Conservation (phyloP, 129 eudicot species). For the Flaveria robusta region DNA sequence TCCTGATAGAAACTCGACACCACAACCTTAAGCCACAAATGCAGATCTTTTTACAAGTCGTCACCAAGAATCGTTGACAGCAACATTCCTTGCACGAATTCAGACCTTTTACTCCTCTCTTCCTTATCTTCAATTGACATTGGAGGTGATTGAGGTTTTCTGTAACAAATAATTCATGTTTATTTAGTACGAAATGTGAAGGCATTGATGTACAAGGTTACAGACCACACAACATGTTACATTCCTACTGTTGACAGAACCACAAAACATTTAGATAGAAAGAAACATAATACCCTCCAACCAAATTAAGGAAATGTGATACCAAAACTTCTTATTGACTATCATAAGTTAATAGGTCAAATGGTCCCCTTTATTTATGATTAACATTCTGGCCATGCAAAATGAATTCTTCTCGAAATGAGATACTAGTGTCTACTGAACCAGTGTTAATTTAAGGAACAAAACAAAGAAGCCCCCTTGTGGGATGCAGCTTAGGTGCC, state of each 20-base stretch:
- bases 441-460: not conserved
- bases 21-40: not conserved
- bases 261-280: not conserved
- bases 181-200: not conserved
- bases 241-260: not conserved
- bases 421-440: not conserved
- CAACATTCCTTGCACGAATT: constrained; percentile 73
- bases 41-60: constrained; percentile 36
- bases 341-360: not conserved
- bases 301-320: not conserved
- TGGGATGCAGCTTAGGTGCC: not conserved
- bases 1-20: not conserved
- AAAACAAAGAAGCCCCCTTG: not conserved
- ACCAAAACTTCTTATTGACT: not conserved
- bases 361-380: not conserved
- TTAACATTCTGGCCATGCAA: not conserved
- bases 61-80: constrained; percentile 70
- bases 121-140: constrained; percentile 74
- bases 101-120: constrained; percentile 77
- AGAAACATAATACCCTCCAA: not conserved
- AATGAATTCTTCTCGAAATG: not conserved
- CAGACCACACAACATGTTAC: not conserved
- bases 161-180: constrained; percentile 33
- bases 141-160: constrained; percentile 56
- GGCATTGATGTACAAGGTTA: not conserved